A percentile compares a stretch with the other conserved stretches of the same genome.
phyloP scores from a whole-genome alignment of 2,329 filamentous ascomycete genomes.

The Fusarium xyrophilum region DNA sequence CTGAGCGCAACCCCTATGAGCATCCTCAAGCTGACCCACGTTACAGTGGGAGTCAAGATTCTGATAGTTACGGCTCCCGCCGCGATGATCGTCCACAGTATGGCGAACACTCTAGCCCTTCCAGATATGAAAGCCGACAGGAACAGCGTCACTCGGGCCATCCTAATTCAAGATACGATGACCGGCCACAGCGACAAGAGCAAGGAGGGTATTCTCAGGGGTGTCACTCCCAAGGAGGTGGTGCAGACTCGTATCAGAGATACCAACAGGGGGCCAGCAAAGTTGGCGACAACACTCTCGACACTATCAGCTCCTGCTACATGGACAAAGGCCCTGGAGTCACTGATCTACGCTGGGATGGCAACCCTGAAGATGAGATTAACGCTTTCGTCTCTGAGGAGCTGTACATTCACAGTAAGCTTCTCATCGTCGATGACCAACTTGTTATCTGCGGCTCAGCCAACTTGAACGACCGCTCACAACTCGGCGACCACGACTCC shows the following conservation, averaged over 20 bases:
- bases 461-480: slow-evolving; percentile 69
- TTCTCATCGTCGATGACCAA: slow-evolving; percentile 82
- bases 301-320: slow-evolving; percentile 80
- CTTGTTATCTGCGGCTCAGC: slow-evolving; percentile 80
- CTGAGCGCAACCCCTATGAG: slow-evolving; percentile 3
- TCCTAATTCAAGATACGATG: slow-evolving; percentile 9
- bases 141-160: background rate
- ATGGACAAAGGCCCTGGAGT: slow-evolving; percentile 81
- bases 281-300: slow-evolving; percentile 66
- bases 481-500: slow-evolving; percentile 83
- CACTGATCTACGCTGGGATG: slow-evolving; percentile 62
- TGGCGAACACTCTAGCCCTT: background rate
- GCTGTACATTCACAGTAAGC: slow-evolving; percentile 70
- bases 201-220: slow-evolving; percentile 2
- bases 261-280: slow-evolving; percentile 75
- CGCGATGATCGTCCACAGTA: slow-evolving; percentile 14
- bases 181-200: background rate
- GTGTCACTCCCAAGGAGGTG: slow-evolving; percentile 3
- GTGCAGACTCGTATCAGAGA: slow-evolving; percentile 63
- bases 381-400: slow-evolving; percentile 68
- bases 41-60: slow-evolving; percentile 3
- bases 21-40: slow-evolving; percentile 18
- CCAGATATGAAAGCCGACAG: background rate
- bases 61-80: slow-evolving; percentile 5
- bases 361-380: slow-evolving; percentile 62